These are phyloP conservation scores for Solidago caesia DNA, from an alignment of 129 eudicot genomes.

Conservation along the genomic window DNA sequence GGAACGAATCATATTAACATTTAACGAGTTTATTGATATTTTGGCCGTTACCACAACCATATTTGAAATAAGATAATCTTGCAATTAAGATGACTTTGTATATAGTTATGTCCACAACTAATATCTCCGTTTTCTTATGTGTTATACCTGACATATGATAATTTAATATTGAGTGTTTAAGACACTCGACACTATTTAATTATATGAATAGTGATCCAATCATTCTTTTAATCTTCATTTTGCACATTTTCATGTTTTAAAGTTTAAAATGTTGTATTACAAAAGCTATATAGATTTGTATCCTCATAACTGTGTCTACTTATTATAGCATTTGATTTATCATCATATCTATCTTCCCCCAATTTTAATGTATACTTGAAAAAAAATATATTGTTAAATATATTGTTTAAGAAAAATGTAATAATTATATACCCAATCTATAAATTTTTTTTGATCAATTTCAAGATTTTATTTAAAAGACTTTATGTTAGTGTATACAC, in stretches of 20 bases:
- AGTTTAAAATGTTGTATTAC: not conserved
- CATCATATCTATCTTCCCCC: too few relatives aligned
- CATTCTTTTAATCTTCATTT: not conserved
- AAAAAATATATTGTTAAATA: too few relatives aligned
- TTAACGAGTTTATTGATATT: not conserved
- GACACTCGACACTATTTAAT: not conserved
- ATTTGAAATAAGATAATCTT: conserved; percentile 3
- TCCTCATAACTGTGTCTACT: too few relatives aligned
- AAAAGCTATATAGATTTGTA: not conserved
- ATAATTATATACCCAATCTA: too few relatives aligned
- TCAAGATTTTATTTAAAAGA: too few relatives aligned
- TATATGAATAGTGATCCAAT: not conserved
- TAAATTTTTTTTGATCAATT: too few relatives aligned
- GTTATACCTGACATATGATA: conserved; percentile 16
- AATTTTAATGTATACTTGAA: too few relatives aligned
- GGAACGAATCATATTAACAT: not conserved
- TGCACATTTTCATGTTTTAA: not conserved
- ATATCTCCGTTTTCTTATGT: not conserved
- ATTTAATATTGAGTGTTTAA: not conserved
- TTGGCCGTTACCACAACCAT: not conserved
- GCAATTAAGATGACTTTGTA: not conserved
- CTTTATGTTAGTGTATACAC: not conserved
- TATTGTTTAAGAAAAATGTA: too few relatives aligned
- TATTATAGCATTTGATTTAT: too few relatives aligned
- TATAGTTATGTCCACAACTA: not conserved